phyloP scores from a whole-genome alignment of 2,329 filamentous ascomycete genomes.

The Chaetomium strumarium region DNA sequence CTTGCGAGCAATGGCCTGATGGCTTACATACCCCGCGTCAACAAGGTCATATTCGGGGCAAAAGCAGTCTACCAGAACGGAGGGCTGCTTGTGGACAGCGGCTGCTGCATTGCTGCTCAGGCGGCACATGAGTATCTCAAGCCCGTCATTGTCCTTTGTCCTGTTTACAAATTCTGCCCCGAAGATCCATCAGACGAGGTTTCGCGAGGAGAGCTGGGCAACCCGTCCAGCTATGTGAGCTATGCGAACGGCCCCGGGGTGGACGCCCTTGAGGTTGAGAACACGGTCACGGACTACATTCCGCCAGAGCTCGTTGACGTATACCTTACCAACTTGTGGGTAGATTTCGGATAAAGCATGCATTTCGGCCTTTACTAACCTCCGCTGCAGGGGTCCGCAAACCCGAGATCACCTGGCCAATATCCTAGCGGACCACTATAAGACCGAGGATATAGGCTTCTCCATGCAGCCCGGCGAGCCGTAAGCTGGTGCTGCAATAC shows the following conservation, averaged over 20 bases:
- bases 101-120: slow-evolving; percentile 75
- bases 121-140: slow-evolving; percentile 78
- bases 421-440: slow-evolving; percentile 71
- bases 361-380: slow-evolving; percentile 3
- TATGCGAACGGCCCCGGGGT: slow-evolving; percentile 78
- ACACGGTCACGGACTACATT: slow-evolving; percentile 25
- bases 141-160: slow-evolving; percentile 81
- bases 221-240: slow-evolving; percentile 67
- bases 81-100: slow-evolving; percentile 74
- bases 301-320: slow-evolving; percentile 26
- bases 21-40: slow-evolving; percentile 90
- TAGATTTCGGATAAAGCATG: neutral
- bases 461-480: slow-evolving; percentile 35
- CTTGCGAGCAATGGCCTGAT: slow-evolving; percentile 82
- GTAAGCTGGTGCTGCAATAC: neutral
- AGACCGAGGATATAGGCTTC: slow-evolving; percentile 63
- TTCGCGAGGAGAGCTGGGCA: slow-evolving; percentile 78
- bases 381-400: slow-evolving; percentile 52
- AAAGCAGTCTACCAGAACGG: slow-evolving; percentile 86
- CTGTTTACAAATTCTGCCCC: slow-evolving; percentile 90
- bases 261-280: slow-evolving; percentile 52
- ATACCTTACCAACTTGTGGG: slow-evolving; percentile 37
- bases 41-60: slow-evolving; percentile 89
- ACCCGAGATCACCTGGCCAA: slow-evolving; percentile 67
- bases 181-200: slow-evolving; percentile 81